Evolutionary conservation across 345 rosid species (phyloP), one percentile per base, ranked within the genome.

Genomic region (Brassica carinata): DNA sequence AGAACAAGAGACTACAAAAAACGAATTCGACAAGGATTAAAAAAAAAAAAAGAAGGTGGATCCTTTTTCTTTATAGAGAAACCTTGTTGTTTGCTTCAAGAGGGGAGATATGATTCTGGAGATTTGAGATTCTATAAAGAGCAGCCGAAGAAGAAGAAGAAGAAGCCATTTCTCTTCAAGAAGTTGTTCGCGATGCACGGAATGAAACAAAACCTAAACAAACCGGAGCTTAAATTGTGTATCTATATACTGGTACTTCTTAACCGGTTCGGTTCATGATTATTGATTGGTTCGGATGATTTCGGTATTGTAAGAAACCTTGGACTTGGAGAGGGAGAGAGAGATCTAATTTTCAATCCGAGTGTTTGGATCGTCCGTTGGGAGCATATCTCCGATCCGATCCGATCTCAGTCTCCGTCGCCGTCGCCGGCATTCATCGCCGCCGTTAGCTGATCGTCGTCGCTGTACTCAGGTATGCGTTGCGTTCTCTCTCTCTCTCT

Each of bases 31-130:
- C 23, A 19, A 19, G 23, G 51, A 8, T 27, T 0, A 2, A 27
- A 27, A 27, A 62, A 13, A 2, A 55, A 3, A 19, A 66, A 29
- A 34, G 45, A 17, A 23, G 43, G n/a, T 19, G 30, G 15, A 7
- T 64, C 14, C 1, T 53, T 53, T 38, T 38, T 63, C 3, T 51
- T 11, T 1, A 59, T 14, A 43, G 2, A 68, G 14, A 79, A 73
- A 85, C 92, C 83, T 86, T 77, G 38, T 73, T 67, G 80, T 79
- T 83, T 65, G 86, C 40, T 8, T 85, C 79, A 14, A 57, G 55
- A 48, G 90, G 95, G 2, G 79, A 80, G 33, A 91, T 83, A 77
- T 89, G 93, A 31, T 83, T 84, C 38, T 81, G 84, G 14, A 88
- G 86, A 84, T 73, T 83, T 15, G 89, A 86, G 71, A 89, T 72